Evolutionary conservation across 768 basidiomycete species (phyloP).

Genomic region (Crepidotus variabilis): DNA sequence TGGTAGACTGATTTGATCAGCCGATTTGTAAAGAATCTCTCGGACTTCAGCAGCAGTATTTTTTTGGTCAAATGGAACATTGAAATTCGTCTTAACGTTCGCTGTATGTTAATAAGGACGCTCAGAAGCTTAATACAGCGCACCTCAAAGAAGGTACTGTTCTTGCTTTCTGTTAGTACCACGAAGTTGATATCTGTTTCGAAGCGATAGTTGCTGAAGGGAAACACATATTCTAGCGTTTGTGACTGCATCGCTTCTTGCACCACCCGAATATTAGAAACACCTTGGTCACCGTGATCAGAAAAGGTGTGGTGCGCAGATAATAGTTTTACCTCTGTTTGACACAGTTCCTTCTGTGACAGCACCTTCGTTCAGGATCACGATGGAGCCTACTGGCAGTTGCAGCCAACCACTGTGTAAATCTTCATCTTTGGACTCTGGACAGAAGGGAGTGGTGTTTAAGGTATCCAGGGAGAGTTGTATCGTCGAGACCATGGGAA

Average conservation of each 20-base stretch:
- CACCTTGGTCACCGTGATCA: constrained; percentile 34
- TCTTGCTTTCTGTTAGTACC: constrained; percentile 57
- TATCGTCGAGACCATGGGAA: constrained; percentile 52
- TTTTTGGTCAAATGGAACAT: constrained; percentile 41
- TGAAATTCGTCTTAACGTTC: constrained; percentile 51
- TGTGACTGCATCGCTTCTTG: constrained; percentile 65
- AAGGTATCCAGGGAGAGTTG: constrained; percentile 61
- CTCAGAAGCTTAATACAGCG: background rate
- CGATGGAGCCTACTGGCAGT: constrained; percentile 55
- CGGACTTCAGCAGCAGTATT: constrained; percentile 5
- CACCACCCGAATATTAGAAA: constrained; percentile 57
- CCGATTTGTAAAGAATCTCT: constrained; percentile 45
- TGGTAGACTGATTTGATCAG: constrained; percentile 42
- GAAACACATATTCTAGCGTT: constrained; percentile 70
- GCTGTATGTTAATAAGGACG: too few species aligned
- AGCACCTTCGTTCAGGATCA: constrained; percentile 63
- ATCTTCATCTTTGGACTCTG: constrained; percentile 68
- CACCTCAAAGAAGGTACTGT: constrained; percentile 74
- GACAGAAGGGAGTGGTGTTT: constrained; percentile 55
- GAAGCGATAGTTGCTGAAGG: constrained; percentile 70
- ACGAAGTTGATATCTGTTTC: constrained; percentile 71
- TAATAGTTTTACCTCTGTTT: constrained; percentile 43
- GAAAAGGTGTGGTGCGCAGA: background rate
- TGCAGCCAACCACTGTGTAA: constrained; percentile 74
- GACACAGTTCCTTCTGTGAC: constrained; percentile 65